A percentile compares a stretch with the other conserved stretches of the same genome.
phyloP scores from a whole-genome alignment of 148 eudicot genomes.

The Talinum fruticosum region DNA sequence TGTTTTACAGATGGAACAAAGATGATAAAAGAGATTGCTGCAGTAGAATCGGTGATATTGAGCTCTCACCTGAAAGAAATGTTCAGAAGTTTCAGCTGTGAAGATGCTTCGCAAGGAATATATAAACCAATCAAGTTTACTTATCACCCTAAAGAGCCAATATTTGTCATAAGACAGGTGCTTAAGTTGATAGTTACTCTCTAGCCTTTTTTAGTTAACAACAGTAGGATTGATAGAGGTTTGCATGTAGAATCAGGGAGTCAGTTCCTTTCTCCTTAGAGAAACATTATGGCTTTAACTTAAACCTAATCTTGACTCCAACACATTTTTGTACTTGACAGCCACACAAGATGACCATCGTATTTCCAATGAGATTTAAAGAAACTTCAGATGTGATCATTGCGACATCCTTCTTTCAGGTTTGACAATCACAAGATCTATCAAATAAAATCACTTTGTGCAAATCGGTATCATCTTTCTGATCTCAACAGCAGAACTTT shows the following conservation, averaged over 20 bases:
- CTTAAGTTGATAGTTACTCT: background rate
- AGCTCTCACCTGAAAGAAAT: constrained; percentile 80
- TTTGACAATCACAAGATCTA: constrained; percentile 24
- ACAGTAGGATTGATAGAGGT: background rate
- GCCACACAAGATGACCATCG: constrained; percentile 59
- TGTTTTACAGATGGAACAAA: constrained; percentile 41
- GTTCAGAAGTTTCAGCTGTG: constrained; percentile 39
- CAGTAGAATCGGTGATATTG: constrained; percentile 65
- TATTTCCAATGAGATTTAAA: constrained; percentile 90
- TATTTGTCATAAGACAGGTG: constrained; percentile 80
- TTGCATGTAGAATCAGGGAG: background rate
- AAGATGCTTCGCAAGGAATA: constrained; percentile 41
- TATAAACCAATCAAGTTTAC: constrained; percentile 66
- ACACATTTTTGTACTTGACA: constrained; percentile 33
- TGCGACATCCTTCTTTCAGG: constrained; percentile 95
- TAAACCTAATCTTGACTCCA: constrained; percentile 5
- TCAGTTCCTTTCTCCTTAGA: background rate
- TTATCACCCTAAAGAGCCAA: constrained; percentile 85
- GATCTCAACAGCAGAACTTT: constrained; percentile 5
- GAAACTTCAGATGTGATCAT: constrained; percentile 73
- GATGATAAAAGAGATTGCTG: constrained; percentile 64
- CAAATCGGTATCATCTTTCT: background rate
- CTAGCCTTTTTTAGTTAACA: background rate
- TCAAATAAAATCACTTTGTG: background rate
- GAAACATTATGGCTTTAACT: background rate